Evolutionary conservation across 345 rosid genomes (phyloP).

Genomic region (Gossypium rotundifolium): DNA sequence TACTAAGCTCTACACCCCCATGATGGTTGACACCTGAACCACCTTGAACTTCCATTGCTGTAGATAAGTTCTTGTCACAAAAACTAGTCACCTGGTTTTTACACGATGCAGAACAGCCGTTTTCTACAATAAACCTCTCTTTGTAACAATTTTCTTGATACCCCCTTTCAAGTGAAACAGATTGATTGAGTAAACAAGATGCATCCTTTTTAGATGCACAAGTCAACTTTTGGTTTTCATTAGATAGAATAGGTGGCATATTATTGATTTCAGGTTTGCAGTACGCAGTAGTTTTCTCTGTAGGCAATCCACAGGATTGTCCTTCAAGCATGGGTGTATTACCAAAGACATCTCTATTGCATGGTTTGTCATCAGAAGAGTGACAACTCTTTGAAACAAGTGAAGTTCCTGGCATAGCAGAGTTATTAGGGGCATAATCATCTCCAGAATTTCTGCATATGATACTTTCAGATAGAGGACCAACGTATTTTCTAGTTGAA

Average conservation of each 20-base stretch:
- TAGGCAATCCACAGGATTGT: conserved; percentile 18
- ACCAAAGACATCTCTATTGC: conserved; percentile 12
- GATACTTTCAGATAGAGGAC: conserved; percentile 45
- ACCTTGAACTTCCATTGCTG: conserved; percentile 23
- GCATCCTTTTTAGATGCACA: conserved; percentile 21
- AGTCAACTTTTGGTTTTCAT: conserved; percentile 16
- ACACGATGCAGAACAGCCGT: conserved; percentile 19
- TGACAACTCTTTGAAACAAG: conserved; percentile 26
- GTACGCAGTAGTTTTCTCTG: conserved; percentile 15
- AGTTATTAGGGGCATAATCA: conserved; percentile 21
- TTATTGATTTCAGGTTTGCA: conserved; percentile 16
- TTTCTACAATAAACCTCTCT: conserved; percentile 24
- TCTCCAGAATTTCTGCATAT: conserved; percentile 28
- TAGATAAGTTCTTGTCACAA: conserved; percentile 19
- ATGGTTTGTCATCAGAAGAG: conserved; percentile 20
- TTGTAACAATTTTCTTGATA: conserved; percentile 19
- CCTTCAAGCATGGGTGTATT: conserved; percentile 19
- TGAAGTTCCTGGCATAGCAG: conserved; percentile 15
- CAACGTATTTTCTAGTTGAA: conserved; percentile 18
- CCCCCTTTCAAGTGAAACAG: conserved; percentile 24
- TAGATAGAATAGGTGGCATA: conserved; percentile 11
- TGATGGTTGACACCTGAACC: conserved; percentile 28
- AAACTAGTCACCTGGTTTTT: conserved; percentile 19
- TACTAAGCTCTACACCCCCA: conserved; percentile 31
- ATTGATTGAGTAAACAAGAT: conserved; percentile 21